These are phyloP conservation scores for Diaporthe nobilis DNA, from an alignment of 2,329 filamentous ascomycete species.

Conservation along the genomic window DNA sequence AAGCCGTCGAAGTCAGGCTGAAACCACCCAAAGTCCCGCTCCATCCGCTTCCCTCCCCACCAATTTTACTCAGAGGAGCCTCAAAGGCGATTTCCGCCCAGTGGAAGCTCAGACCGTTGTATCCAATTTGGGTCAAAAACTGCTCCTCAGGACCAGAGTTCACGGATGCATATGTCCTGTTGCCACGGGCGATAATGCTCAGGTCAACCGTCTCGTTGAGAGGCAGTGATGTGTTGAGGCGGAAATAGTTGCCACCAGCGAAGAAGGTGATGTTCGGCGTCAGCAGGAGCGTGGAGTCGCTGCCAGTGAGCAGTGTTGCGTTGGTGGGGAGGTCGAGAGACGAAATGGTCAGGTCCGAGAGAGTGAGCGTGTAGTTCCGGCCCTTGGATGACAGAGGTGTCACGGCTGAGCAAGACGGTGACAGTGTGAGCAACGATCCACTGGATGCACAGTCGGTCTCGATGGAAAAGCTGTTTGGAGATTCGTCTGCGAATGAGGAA, in stretches of 20 bases:
- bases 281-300: constrained; percentile 59
- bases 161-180: constrained; percentile 50
- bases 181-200: constrained; percentile 49
- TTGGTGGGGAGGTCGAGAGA: constrained; percentile 51
- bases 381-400: constrained; percentile 69
- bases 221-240: constrained; percentile 53
- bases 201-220: constrained; percentile 49
- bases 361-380: constrained; percentile 67
- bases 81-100: constrained; percentile 61
- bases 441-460: constrained; percentile 53
- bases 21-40: constrained; percentile 50
- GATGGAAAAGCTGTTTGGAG: constrained; percentile 58
- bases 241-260: constrained; percentile 53
- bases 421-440: constrained; percentile 51
- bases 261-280: constrained; percentile 55
- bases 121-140: constrained; percentile 58
- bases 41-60: constrained; percentile 52
- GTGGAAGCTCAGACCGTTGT: constrained; percentile 57
- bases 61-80: constrained; percentile 58
- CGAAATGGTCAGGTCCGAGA: constrained; percentile 54
- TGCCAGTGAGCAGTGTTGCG: constrained; percentile 57
- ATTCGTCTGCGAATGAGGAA: constrained; percentile 50
- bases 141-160: constrained; percentile 50
- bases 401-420: constrained; percentile 55
- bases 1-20: constrained; percentile 46